phyloP scores from a whole-genome alignment of 1,284 basidiomycete species.

The Taiwanofungus camphoratus region DNA sequence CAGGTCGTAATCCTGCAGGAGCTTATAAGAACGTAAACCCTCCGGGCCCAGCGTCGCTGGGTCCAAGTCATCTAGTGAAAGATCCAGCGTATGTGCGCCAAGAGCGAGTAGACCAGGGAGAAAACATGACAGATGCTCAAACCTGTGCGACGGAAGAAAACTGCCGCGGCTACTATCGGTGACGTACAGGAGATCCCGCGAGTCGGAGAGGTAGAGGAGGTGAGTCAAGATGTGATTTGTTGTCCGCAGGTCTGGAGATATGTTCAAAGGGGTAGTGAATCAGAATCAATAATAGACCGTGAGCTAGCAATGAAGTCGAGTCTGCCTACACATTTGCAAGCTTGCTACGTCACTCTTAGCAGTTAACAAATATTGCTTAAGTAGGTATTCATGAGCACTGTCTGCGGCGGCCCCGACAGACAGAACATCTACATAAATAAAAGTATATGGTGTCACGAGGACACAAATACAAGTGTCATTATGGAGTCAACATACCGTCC shows the following conservation, averaged over 20 bases:
- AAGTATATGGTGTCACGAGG: constrained; percentile 2
- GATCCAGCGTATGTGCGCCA: constrained; percentile 54
- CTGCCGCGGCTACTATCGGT: constrained; percentile 42
- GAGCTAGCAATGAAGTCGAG: background rate
- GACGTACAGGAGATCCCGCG: constrained; percentile 63
- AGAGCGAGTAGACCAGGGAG: constrained; percentile 68
- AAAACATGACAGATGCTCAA: constrained; percentile 76
- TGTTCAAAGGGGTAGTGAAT: constrained; percentile 1
- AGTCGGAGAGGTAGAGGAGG: constrained; percentile 61
- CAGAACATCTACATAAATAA: constrained; percentile 8
- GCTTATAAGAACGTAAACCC: constrained; percentile 17
- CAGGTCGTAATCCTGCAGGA: constrained; percentile 34
- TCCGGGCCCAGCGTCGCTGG: constrained; percentile 31
- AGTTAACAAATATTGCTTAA: constrained; percentile 68
- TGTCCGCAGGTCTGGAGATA: constrained; percentile 49
- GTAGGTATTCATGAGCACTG: constrained; percentile 70
- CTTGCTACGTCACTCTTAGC: constrained; percentile 50
- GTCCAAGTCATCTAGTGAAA: constrained; percentile 49
- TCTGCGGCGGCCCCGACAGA: constrained; percentile 64
- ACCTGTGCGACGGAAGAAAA: constrained; percentile 40
- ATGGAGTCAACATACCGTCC: constrained; percentile 29
- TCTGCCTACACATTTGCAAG: constrained; percentile 56
- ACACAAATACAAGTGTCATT: background rate
- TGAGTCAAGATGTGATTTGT: constrained; percentile 57
- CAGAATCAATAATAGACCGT: no score